A percentile compares a stretch with the other conserved stretches of the same genome.
Evolutionary conservation across 2,329 filamentous ascomycete species (phyloP).

Genomic region (Aspergillus udagawae): DNA sequence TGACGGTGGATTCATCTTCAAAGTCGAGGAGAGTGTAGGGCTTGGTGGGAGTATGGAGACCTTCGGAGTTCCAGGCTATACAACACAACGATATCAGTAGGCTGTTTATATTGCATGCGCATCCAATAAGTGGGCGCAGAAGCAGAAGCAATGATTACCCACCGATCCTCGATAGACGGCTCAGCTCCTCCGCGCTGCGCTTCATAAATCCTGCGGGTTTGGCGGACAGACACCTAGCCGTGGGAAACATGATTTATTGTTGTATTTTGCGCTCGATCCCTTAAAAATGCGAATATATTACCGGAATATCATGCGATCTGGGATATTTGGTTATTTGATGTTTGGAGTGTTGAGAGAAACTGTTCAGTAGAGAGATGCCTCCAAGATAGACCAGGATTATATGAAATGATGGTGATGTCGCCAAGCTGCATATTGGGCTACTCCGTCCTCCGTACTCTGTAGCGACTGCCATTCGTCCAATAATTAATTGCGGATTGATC

Average conservation of each 20-base stretch:
- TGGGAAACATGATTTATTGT: constrained; percentile 34
- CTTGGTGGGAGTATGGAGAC: constrained; percentile 33
- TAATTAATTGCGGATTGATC: background rate
- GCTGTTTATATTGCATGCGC: background rate
- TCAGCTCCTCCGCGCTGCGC: constrained; percentile 57
- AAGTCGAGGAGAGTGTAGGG: constrained; percentile 40
- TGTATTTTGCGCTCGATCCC: background rate
- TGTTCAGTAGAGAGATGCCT: background rate
- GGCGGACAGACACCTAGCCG: constrained; percentile 34
- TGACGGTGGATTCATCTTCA: constrained; percentile 33
- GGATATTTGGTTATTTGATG: background rate
- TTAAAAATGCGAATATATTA: background rate
- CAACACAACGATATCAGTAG: background rate
- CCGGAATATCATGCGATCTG: background rate
- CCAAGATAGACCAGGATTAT: background rate
- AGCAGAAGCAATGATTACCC: constrained; percentile 14
- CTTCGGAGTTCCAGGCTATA: constrained; percentile 41
- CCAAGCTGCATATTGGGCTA: background rate
- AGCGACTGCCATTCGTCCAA: background rate
- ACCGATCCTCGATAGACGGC: constrained; percentile 54
- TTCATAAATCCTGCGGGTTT: constrained; percentile 50
- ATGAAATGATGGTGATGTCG: background rate
- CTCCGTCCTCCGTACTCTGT: background rate
- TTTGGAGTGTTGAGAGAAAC: background rate
- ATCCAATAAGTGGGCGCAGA: background rate